These are phyloP conservation scores for Prunella vulgaris DNA, from an alignment of 257 asterid species.

Conservation along the genomic window DNA sequence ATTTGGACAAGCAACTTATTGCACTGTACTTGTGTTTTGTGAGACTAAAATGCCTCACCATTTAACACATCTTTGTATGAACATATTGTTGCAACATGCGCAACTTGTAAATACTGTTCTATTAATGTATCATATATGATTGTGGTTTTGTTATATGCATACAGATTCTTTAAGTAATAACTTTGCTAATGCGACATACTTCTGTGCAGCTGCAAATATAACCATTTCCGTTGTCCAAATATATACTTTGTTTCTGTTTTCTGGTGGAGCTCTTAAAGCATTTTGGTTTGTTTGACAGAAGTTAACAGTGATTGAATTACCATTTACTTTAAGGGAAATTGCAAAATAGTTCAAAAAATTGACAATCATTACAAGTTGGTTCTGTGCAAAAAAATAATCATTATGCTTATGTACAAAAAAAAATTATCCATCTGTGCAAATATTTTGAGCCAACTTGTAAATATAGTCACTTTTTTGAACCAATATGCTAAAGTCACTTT, in stretches of 20 bases:
- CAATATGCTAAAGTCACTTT: too few relatives aligned
- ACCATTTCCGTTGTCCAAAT: slow-evolving; percentile 1
- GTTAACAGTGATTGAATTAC: not conserved
- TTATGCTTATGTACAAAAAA: too few relatives aligned
- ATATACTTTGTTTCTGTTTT: not conserved
- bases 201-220: slow-evolving; percentile 18
- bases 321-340: not conserved
- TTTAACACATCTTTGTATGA: slow-evolving; percentile 36
- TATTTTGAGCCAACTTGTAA: too few relatives aligned
- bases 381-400: too few relatives aligned
- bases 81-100: slow-evolving; percentile 45
- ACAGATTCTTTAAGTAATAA: slow-evolving; percentile 3
- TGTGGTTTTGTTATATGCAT: slow-evolving; percentile 17
- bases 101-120: slow-evolving; percentile 37
- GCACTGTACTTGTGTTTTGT: slow-evolving; percentile 48
- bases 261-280: not conserved
- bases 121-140: slow-evolving; percentile 37
- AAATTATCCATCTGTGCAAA: too few relatives aligned
- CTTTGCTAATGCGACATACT: slow-evolving; percentile 6
- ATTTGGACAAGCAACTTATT: slow-evolving; percentile 40
- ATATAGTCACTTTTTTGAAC: too few relatives aligned
- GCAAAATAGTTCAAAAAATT: too few relatives aligned
- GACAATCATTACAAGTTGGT: too few relatives aligned
- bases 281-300: slow-evolving; percentile 3
- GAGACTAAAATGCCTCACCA: slow-evolving; percentile 37